A percentile compares a stretch with the other conserved stretches of the same genome.
phyloP scores from a whole-genome alignment of 164 flowering plant genomes.

The Liquidambar formosana region DNA sequence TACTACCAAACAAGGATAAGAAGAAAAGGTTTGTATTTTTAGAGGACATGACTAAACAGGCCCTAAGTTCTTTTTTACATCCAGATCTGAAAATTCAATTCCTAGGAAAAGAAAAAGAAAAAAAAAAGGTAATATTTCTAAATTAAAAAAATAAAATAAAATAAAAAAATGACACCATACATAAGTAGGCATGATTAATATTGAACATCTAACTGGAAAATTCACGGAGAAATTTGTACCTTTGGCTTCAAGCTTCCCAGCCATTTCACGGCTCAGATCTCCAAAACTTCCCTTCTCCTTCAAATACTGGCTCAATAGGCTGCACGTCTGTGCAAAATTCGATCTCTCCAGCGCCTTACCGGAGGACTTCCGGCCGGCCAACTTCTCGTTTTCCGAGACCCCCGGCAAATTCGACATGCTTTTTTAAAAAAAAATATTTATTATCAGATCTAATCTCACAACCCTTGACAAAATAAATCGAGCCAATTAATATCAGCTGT shows the following conservation, averaged over 20 bases:
- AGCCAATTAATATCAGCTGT: too few species aligned
- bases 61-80: too few species aligned
- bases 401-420: slow-evolving; percentile 2
- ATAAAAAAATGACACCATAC: too few species aligned
- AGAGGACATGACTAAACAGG: too few species aligned
- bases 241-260: slow-evolving; percentile 21
- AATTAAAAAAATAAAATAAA: too few species aligned
- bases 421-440: background rate
- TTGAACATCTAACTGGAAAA: background rate
- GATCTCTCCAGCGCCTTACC: slow-evolving; percentile 38
- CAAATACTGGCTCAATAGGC: slow-evolving; percentile 39
- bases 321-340: slow-evolving; percentile 37
- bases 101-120: too few species aligned
- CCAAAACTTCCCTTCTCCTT: slow-evolving; percentile 33
- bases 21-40: too few species aligned
- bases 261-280: slow-evolving; percentile 25
- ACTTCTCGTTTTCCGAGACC: background rate
- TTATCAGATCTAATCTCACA: too few species aligned
- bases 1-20: too few species aligned
- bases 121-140: too few species aligned
- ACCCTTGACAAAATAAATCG: background rate
- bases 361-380: slow-evolving; percentile 5
- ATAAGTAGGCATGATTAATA: too few species aligned
- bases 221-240: slow-evolving; percentile 17
- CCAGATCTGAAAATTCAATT: too few species aligned